Evolutionary conservation across 306 rosid genomes (phyloP), one percentile per base, ranked within the genome.

Genomic region (Quercus suber): DNA sequence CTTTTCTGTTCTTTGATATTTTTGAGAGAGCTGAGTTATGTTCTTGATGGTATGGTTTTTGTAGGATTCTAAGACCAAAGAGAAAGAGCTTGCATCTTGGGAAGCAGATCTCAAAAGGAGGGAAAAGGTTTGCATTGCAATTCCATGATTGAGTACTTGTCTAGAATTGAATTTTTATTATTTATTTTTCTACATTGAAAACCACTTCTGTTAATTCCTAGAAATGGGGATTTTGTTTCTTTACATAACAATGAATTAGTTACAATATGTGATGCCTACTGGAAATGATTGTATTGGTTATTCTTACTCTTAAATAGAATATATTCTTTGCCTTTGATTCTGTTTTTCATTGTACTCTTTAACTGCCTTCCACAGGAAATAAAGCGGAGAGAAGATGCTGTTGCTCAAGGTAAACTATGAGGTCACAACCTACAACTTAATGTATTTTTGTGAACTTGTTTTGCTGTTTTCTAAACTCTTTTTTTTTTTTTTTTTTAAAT

Each of bases 71-170:
- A 96, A 89, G 84, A 86, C 86, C 83, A 96, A 86, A 72, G 90
- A 80, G 78, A 87, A 88, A 80, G 99, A 96, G 83, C 94, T 96
- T 83, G 97, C 97, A 78, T 69, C 78, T 35, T 93, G 99, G 96
- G 99, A 93, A 84, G 94, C 96, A 6, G 98, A 96, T 85, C 91
- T 96, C 58, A 91, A 81, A 82, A 87, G 86, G 88, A 91, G 87
- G 82, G 99, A 94, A 84, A 89, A 88, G 95, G 99, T 92, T 57
- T 17, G 25, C 55, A 56, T 55, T 56, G n/a, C 78, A 60, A 60
- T 23, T 69, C 33, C 30, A 23, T 64, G 56, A 21, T 72, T 31
- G 63, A 75, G 19, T 57, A 10, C 71, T 71, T 81, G 71, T 52
- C 21, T 45, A 20, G 56, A 23, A 59, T 71, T 43, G 31, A 49